Base-by-base conservation (phyloP, 2,329 filamentous ascomycete species). In the Colletotrichum tabaci region DNA sequence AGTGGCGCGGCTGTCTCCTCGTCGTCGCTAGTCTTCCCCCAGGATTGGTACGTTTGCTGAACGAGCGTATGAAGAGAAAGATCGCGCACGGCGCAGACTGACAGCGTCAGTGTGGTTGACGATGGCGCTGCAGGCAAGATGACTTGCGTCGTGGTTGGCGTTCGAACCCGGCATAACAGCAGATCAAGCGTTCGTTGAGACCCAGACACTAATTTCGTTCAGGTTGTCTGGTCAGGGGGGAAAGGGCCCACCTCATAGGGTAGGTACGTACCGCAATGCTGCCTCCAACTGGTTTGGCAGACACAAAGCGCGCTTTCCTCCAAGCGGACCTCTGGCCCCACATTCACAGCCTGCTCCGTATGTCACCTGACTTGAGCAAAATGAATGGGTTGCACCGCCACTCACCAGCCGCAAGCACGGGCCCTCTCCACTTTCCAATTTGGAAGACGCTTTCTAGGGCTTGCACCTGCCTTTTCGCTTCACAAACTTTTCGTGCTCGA, bases 1-100 rank as follows among this genome's bases (percentile, higher is more conserved):
- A 13, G 63, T 61, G 44, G 63, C 57, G 63, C 44, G 26, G 62
- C 21, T 50, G 49, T 66, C 47, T 49, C 40, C 26, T 57, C 44
- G 46, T 66, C 18, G 69, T 72, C 55, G 47, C 52, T 70, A 46
- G 57, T 30, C 56, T 44, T 61, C 42, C 47, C 30, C 40, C 52
- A 38, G 47, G 44, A 30, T 53, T 42, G 52, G 40, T 44, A 44
- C 61, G 47, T 61, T 60, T 40, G 40, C 47, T 69, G 70, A 72
- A 70, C 46, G 70, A 72, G 66, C 60, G 69, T 69, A 42, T 44
- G 60, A 72, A 69, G 69, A 60, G 55, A 70, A 72, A 66, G 70
- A 72, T 69, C 42, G 66, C 66, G 70, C 53, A 56, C 66, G 70
- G 66, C 70, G 70, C 70, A 72, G 46, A 69, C 66, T 72, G 70